A percentile compares a stretch with the other conserved stretches of the same genome.
phyloP scores from a whole-genome alignment of 2,329 filamentous ascomycete genomes.

The Ceratocystis cubensis region DNA sequence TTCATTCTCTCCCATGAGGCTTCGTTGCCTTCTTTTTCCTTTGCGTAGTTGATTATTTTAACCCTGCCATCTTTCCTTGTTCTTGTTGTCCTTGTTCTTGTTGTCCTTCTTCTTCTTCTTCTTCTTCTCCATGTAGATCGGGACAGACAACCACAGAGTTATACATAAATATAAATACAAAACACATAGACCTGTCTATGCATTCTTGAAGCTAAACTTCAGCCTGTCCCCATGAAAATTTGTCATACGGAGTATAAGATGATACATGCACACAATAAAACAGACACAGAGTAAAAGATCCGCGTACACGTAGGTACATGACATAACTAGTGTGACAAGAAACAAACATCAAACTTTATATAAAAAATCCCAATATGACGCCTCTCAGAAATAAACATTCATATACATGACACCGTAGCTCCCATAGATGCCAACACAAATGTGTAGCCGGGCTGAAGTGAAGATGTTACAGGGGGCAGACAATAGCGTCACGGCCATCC shows the following conservation, averaged over 20 bases:
- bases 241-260: not conserved
- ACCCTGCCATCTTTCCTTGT: not conserved
- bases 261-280: not conserved
- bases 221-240: too few species aligned
- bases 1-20: not conserved
- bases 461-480: too few species aligned
- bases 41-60: not conserved
- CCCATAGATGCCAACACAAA: not conserved
- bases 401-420: not conserved
- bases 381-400: slow-evolving; percentile 6
- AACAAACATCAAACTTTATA: not conserved
- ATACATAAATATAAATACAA: not conserved
- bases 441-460: not conserved
- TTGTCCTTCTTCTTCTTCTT: too few species aligned
- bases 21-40: not conserved
- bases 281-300: not conserved
- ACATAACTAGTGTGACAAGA: not conserved
- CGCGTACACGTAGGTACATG: not conserved
- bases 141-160: not conserved
- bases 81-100: not conserved
- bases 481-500: too few species aligned
- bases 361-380: slow-evolving; percentile 1
- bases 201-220: too few species aligned
- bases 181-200: too few species aligned
- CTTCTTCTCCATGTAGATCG: not conserved